phyloP scores from a whole-genome alignment of 208 protist species.

The Herpetomonas tarakana region DNA sequence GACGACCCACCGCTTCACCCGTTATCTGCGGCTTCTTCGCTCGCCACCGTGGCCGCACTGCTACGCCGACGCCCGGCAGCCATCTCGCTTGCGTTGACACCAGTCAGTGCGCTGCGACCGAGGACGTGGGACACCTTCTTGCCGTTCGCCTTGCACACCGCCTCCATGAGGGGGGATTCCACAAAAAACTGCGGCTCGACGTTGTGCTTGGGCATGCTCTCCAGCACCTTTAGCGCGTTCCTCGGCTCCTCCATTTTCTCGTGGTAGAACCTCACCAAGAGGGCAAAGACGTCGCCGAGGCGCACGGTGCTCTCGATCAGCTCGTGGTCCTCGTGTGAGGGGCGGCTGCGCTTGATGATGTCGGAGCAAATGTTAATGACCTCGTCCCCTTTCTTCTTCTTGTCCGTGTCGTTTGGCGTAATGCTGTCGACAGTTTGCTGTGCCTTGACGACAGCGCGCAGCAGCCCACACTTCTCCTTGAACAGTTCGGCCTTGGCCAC shows the following conservation, averaged over 20 bases:
- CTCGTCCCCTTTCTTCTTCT: slow-evolving; percentile 66
- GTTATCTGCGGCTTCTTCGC: background rate
- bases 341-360: slow-evolving; percentile 81
- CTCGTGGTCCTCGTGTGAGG: slow-evolving; percentile 51
- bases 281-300: slow-evolving; percentile 94
- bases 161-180: slow-evolving; percentile 82
- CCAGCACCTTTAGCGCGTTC: slow-evolving; percentile 87
- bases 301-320: slow-evolving; percentile 78
- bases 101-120: background rate
- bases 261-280: slow-evolving; percentile 93
- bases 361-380: slow-evolving; percentile 83
- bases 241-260: slow-evolving; percentile 65
- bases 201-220: slow-evolving; percentile 90
- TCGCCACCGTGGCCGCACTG: slow-evolving; percentile 3
- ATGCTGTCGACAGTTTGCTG: slow-evolving; percentile 50
- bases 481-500: slow-evolving; percentile 22
- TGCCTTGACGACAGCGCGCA: slow-evolving; percentile 56
- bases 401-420: slow-evolving; percentile 21
- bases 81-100: too few species aligned
- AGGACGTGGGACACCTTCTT: slow-evolving; percentile 48
- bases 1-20: too few species aligned
- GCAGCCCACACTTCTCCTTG: slow-evolving; percentile 45
- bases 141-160: slow-evolving; percentile 80
- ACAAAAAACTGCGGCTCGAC: slow-evolving; percentile 88
- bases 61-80: slow-evolving; percentile 3